Conservation (phyloP, 2,329 filamentous ascomycete species). For the Exserohilum rostratum region DNA sequence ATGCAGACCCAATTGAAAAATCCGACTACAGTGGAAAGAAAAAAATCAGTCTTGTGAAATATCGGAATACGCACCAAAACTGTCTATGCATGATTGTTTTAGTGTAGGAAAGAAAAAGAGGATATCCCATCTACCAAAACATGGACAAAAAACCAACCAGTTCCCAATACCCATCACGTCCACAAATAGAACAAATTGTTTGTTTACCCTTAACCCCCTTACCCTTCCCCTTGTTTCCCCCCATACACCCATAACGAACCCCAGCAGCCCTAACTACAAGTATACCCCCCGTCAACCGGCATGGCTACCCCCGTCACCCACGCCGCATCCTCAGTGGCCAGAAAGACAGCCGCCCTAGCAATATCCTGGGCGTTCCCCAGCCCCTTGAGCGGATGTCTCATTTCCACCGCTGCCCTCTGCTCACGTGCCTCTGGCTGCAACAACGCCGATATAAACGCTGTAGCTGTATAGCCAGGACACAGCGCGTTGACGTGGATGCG, state of each 20-base stretch:
- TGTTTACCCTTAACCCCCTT: not conserved
- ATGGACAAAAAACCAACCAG: too few species aligned
- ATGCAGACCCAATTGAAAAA: too few species aligned
- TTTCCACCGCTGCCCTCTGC: constrained; percentile 13
- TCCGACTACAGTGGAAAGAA: too few species aligned
- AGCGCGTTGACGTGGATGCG: constrained; percentile 61
- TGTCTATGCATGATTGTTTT: not conserved
- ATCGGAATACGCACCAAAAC: not conserved
- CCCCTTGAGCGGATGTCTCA: constrained; percentile 38
- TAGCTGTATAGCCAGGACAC: constrained; percentile 56
- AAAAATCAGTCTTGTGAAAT: constrained; percentile 5
- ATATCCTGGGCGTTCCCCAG: constrained; percentile 43
- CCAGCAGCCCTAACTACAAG: too few species aligned
- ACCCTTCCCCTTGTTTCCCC: too few species aligned
- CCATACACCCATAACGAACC: too few species aligned
- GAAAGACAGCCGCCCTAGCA: constrained; percentile 50
- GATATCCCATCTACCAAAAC: too few species aligned
- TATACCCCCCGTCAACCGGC: constrained; percentile 56
- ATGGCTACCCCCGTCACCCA: constrained; percentile 55
- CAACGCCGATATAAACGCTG: constrained; percentile 34
- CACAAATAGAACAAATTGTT: too few species aligned
- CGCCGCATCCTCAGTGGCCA: constrained; percentile 55
- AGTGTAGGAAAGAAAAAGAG: too few species aligned
- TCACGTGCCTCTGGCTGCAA: constrained; percentile 14
- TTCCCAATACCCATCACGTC: too few species aligned